Percentiles rank a stretch among this genome's conserved stretches.
These are phyloP conservation scores for Eucalyptus cloeziana DNA, from an alignment of 345 rosid genomes.

Conservation along the genomic window DNA sequence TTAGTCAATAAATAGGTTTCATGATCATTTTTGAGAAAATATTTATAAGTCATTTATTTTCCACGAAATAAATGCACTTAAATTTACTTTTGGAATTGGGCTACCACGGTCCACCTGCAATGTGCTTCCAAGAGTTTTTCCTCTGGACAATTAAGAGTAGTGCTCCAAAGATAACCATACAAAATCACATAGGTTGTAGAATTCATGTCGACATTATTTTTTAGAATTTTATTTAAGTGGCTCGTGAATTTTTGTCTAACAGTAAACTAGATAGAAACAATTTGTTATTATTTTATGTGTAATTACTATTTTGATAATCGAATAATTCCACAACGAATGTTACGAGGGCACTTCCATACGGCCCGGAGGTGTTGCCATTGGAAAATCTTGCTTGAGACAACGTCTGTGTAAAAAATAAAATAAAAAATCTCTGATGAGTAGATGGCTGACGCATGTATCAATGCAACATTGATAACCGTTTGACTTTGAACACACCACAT, in stretches of 20 bases:
- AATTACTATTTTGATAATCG: neutral
- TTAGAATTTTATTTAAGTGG: neutral
- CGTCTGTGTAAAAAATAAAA: neutral
- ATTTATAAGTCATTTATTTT: neutral
- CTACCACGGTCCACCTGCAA: fast-evolving
- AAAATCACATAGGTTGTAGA: neutral
- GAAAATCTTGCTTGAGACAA: neutral
- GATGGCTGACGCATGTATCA: neutral
- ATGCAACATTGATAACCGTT: neutral
- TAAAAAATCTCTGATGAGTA: neutral
- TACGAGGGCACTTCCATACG: neutral
- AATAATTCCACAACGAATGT: neutral
- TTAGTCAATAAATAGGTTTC: no score
- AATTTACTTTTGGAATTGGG: neutral
- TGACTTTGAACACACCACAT: neutral
- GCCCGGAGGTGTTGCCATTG: neutral
- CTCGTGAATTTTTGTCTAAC: neutral
- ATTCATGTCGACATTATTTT: neutral
- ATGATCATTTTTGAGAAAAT: no score
- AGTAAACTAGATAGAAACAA: no score
- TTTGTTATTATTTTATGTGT: no score
- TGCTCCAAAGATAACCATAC: neutral
- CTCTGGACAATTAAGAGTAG: neutral
- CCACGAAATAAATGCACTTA: fast-evolving
- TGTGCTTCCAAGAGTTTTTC: neutral